phyloP scores from a whole-genome alignment of 2,329 filamentous ascomycete genomes.

The Cadophora luteo-olivacea region DNA sequence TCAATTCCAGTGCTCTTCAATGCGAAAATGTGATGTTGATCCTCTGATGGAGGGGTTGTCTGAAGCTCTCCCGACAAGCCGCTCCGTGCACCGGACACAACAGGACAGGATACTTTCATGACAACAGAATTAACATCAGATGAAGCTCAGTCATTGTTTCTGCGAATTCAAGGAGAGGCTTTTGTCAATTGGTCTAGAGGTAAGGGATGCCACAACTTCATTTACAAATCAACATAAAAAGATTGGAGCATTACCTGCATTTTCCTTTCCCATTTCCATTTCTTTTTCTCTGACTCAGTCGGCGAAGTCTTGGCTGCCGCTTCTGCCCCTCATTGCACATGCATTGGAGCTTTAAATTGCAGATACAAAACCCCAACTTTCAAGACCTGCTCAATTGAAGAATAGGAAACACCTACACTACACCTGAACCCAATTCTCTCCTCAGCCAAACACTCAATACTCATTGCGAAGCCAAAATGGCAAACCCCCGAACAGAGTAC shows the following conservation, averaged over 20 bases:
- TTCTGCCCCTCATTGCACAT: constrained; percentile 15
- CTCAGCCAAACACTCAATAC: neutral
- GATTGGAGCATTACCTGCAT: neutral
- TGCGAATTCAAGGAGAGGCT: neutral
- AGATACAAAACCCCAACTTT: neutral
- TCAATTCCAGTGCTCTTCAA: neutral
- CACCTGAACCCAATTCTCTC: neutral
- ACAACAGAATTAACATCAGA: neutral
- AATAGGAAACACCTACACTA: neutral
- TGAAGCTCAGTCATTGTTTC: neutral
- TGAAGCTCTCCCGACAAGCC: neutral
- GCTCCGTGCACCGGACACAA: neutral
- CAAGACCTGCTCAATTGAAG: neutral
- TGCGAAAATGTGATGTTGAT: neutral
- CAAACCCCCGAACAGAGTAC: constrained; percentile 33
- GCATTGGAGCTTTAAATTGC: neutral
- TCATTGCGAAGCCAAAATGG: constrained; percentile 23
- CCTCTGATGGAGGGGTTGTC: neutral
- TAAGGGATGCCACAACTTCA: neutral
- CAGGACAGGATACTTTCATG: neutral
- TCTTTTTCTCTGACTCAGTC: constrained; percentile 5
- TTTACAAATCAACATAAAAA: neutral
- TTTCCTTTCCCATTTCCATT: neutral
- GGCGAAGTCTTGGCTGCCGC: constrained; percentile 12
- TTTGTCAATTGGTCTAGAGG: neutral